Evolutionary conservation across 164 flowering plant genomes (phyloP).

Genomic region (Malania oleifera): DNA sequence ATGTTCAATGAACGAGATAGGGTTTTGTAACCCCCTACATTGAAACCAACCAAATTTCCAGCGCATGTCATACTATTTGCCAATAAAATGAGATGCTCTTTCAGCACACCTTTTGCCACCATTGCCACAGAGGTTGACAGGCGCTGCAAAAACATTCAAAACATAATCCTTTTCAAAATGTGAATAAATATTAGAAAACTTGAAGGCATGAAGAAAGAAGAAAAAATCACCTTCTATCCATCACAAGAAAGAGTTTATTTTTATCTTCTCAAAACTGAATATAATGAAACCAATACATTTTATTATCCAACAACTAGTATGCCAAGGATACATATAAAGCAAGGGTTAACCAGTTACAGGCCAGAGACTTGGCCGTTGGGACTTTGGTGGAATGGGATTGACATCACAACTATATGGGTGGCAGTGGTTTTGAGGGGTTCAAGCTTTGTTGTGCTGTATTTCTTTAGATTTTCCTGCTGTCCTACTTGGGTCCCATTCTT

Average conservation of each 20-base stretch:
- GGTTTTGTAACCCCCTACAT: conserved; percentile 75
- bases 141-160: conserved; percentile 49
- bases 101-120: conserved; percentile 85
- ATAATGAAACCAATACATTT: neutral
- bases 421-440: too few species aligned
- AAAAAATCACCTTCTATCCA: too few species aligned
- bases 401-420: too few species aligned
- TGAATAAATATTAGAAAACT: neutral
- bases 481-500: too few species aligned
- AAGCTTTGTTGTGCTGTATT: too few species aligned
- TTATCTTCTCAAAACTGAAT: too few species aligned
- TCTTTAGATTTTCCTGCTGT: too few species aligned
- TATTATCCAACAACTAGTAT: neutral
- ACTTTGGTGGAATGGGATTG: too few species aligned
- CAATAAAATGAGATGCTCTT: conserved; percentile 76
- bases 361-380: too few species aligned
- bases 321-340: neutral
- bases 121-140: conserved; percentile 64
- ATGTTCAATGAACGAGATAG: conserved; percentile 56
- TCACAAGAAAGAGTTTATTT: neutral
- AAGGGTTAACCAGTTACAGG: neutral
- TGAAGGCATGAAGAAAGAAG: too few species aligned
- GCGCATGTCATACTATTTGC: conserved; percentile 86
- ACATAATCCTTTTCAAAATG: neutral
- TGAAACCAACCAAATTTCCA: conserved; percentile 82